Percentiles rank a stretch among this genome's conserved stretches.
Conservation (phyloP, 139 green algal genomes). For the Asterochloris sp. region DNA sequence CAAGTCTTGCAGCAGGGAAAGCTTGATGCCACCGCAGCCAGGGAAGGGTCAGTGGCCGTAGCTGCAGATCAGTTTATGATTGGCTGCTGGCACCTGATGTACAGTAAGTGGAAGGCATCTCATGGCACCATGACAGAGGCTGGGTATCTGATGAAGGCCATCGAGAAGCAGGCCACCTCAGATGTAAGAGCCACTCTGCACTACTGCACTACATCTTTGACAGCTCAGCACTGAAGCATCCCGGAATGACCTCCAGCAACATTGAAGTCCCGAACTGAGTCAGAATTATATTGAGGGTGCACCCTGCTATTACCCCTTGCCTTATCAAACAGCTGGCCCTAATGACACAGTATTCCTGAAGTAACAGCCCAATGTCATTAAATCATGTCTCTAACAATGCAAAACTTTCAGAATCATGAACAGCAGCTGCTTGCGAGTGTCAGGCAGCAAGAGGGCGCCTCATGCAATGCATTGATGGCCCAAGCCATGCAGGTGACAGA, state of each 20-base stretch:
- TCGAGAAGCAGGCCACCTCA: neutral
- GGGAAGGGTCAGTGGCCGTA: constrained; percentile 4
- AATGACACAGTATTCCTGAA: neutral
- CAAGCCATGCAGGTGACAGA: too few species aligned
- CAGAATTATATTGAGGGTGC: neutral
- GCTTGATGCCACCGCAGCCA: constrained; percentile 12
- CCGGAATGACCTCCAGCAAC: neutral
- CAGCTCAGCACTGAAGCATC: neutral
- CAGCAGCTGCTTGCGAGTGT: too few species aligned
- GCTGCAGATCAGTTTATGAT: constrained; percentile 17
- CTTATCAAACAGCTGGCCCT: neutral
- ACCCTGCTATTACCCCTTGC: too few species aligned
- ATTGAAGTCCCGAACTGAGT: neutral
- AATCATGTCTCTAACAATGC: too few species aligned
- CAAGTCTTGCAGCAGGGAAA: constrained; percentile 5
- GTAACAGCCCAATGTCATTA: too few species aligned
- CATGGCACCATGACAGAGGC: constrained; percentile 23
- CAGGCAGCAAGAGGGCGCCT: too few species aligned
- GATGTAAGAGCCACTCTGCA: neutral
- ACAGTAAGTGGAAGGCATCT: constrained; percentile 3
- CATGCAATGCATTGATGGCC: too few species aligned
- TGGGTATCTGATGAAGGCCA: constrained; percentile 11
- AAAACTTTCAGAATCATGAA: too few species aligned
- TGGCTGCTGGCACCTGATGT: constrained; percentile 15
- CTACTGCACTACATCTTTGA: neutral